Evolutionary conservation across 257 asterid genomes (phyloP), one percentile per base, ranked within the genome.

Genomic region (Solanum ossicruentum): DNA sequence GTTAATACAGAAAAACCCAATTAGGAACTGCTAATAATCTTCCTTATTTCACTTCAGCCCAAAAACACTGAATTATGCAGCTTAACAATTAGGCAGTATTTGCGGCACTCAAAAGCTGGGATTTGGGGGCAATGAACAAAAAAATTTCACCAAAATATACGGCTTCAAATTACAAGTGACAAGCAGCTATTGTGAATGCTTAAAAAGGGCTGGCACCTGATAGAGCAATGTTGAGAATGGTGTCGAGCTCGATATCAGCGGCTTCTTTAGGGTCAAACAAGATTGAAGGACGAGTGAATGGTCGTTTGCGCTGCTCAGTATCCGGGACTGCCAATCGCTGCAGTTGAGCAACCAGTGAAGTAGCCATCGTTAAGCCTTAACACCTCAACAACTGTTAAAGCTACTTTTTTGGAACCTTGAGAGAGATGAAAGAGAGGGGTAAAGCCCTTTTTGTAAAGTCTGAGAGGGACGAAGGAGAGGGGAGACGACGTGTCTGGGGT

Each of bases 241-340:
- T 84, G 47, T 95, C 98, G 69, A 92, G 70, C 90, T 90, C 95
- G 18, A 92, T 86, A 85, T 95, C 99, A 1, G 99, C 98, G 36
- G 99, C 99, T 57, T 88, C 87, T 89, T 91, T 93, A 51, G 94
- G 95, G 85, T 91, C 93, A 87, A 87, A 95, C 7, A 96, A 67
- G 55, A 96, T 84, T 12, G 99, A 95, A 61, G 97, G 97, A 0
- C 98, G 97, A 61, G 95, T 93, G 18, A 91, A 80, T 18, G 98
- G 92, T 56, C 89, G 85, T 82, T 90, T 94, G 6, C 91, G 94
- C 70, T 95, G 93, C 81, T 93, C 98, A 1, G 94, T 81, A 18
- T 92, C 96, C 32, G 88, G 92, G 52, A 90, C 91, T 12, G 92
- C 88, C 43, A 95, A 81, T 18, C 93, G 91, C 85, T 90, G 91